Evolutionary conservation across 495 filamentous ascomycete genomes (phyloP).

Genomic region (Xanthoparmelia taractica): DNA sequence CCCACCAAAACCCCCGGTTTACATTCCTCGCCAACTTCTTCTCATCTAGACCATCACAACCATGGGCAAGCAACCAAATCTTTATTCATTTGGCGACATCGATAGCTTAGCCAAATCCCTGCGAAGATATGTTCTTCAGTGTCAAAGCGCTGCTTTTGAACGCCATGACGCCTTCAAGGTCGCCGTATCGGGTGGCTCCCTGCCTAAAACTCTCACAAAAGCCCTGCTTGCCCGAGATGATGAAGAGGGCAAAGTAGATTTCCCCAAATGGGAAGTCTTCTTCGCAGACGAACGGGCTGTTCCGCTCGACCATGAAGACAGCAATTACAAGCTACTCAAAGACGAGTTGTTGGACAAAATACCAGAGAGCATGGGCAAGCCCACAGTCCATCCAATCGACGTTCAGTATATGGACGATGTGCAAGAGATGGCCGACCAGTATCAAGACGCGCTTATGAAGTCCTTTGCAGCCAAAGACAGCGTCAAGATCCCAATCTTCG

Average conservation of each 20-base stretch:
- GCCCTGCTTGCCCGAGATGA: conserved; percentile 61
- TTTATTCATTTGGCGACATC: conserved; percentile 68
- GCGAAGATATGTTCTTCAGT: conserved; percentile 68
- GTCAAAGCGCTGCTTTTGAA: conserved; percentile 66
- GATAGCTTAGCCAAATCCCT: conserved; percentile 65
- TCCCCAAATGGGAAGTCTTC: conserved; percentile 93
- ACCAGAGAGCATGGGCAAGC: conserved; percentile 53
- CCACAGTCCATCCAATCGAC: conserved; percentile 73
- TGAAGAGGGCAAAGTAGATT: conserved; percentile 54
- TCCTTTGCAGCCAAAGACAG: conserved; percentile 78
- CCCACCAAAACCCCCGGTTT: too few species aligned
- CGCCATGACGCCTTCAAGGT: conserved; percentile 83
- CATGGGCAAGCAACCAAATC: conserved; percentile 72
- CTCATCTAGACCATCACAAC: conserved; percentile 25
- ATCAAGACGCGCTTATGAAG: conserved; percentile 79
- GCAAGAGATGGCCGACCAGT: conserved; percentile 87
- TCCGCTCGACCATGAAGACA: conserved; percentile 82
- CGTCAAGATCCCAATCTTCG: conserved; percentile 88
- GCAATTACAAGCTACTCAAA: conserved; percentile 86
- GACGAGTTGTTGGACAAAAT: conserved; percentile 82
- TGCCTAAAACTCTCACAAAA: conserved; percentile 75
- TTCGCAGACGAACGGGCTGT: conserved; percentile 96
- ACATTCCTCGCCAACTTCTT: background rate
- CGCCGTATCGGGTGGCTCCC: conserved; percentile 88
- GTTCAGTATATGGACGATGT: conserved; percentile 62